phyloP scores from a whole-genome alignment of 768 basidiomycete species.

The Mycena epipterygia region DNA sequence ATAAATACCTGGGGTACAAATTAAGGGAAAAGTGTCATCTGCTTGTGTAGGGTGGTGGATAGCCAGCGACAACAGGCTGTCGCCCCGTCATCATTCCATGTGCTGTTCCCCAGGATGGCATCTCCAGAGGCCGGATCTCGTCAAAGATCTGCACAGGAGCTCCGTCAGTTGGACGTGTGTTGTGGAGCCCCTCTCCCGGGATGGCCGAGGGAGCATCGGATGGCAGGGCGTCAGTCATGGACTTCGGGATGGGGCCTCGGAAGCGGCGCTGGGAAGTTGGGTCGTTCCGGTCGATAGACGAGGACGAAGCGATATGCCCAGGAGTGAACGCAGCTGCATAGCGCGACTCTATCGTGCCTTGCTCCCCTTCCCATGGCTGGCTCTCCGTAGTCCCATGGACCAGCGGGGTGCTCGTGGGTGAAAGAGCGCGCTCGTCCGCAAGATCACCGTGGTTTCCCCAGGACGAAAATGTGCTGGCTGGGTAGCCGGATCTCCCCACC shows the following conservation, averaged over 20 bases:
- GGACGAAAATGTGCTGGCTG: constrained; percentile 32
- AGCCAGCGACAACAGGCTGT: constrained; percentile 2
- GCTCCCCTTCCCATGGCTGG: constrained; percentile 8
- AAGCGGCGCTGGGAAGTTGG: constrained; percentile 25
- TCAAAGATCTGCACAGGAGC: constrained; percentile 6
- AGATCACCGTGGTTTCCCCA: constrained; percentile 37
- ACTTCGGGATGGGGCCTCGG: constrained; percentile 23
- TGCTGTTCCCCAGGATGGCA: constrained; percentile 13
- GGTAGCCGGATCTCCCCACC: constrained; percentile 27
- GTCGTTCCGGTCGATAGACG: constrained; percentile 32
- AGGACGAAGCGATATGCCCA: constrained; percentile 19
- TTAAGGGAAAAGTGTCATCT: neutral
- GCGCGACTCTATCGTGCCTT: constrained; percentile 27
- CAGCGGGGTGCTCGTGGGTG: neutral
- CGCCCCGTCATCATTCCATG: constrained; percentile 11
- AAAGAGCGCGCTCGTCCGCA: constrained; percentile 14
- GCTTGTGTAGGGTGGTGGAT: constrained; percentile 28
- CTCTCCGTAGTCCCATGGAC: neutral
- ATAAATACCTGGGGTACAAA: constrained; percentile 8
- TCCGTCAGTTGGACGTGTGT: neutral
- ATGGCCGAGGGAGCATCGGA: constrained; percentile 1
- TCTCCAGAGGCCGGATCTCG: constrained; percentile 17
- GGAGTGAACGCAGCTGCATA: constrained; percentile 18
- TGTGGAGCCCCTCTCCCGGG: constrained; percentile 1
- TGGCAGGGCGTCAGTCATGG: constrained; percentile 24